Percentiles rank a stretch among this genome's conserved stretches.
Conservation (phyloP, 1,139 yeast genomes). For the Torulaspora pretoriensis region DNA sequence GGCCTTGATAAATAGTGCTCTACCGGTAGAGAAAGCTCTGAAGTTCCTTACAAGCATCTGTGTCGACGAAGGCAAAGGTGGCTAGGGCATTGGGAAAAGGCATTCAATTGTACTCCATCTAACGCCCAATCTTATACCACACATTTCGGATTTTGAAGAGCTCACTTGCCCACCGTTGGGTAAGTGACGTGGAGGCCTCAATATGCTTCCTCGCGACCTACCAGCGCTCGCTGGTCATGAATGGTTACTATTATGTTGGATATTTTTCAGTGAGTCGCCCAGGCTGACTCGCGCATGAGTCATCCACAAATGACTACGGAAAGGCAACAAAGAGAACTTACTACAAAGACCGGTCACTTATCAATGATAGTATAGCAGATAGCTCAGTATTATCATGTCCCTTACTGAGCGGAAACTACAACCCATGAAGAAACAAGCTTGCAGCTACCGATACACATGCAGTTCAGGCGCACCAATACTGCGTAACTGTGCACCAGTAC, state of each 20-base stretch:
- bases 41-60: conserved; percentile 9
- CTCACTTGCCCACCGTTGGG: too few species aligned
- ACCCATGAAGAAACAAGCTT: too few species aligned
- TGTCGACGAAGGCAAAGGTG: background rate
- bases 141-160: too few species aligned
- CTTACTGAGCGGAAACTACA: too few species aligned
- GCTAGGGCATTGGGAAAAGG: too few species aligned
- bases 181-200: too few species aligned
- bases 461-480: too few species aligned
- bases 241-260: background rate
- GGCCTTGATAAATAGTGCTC: conserved; percentile 3
- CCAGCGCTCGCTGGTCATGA: background rate
- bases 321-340: background rate
- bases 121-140: background rate
- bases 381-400: too few species aligned
- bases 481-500: too few species aligned
- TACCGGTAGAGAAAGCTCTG: conserved; percentile 6
- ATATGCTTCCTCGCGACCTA: background rate
- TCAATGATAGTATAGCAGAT: too few species aligned
- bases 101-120: too few species aligned
- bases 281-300: conserved; percentile 4
- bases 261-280: conserved; percentile 1
- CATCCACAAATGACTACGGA: conserved; percentile 7
- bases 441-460: too few species aligned
- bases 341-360: background rate